Evolutionary conservation across 1,284 basidiomycete genomes (phyloP).

Genomic region (Malassezia cuniculi): DNA sequence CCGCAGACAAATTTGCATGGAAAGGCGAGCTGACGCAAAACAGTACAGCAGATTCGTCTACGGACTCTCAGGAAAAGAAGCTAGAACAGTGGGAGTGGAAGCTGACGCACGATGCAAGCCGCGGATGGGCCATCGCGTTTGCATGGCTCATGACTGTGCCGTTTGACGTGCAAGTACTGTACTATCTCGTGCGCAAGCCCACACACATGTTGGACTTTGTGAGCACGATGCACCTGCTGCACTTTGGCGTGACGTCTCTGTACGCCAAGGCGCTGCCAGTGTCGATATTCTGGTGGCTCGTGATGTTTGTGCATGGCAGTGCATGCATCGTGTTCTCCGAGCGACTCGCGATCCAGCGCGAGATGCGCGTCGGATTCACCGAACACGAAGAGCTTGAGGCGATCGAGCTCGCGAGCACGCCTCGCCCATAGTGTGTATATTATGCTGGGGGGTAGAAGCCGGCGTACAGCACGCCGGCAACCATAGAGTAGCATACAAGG

Average conservation of each 20-base stretch:
- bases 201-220: slow-evolving; percentile 89
- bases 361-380: slow-evolving; percentile 53
- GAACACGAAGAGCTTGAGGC: slow-evolving; percentile 7
- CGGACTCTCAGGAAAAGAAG: slow-evolving; percentile 49
- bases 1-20: too few species aligned
- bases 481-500: slow-evolving; percentile 61
- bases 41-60: not conserved
- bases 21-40: not conserved
- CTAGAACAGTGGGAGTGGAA: slow-evolving; percentile 48
- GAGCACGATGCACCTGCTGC: slow-evolving; percentile 74
- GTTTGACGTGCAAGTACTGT: slow-evolving; percentile 61
- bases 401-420: too few species aligned
- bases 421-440: too few species aligned
- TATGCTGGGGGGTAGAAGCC: slow-evolving; percentile 81
- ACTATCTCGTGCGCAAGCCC: slow-evolving; percentile 71
- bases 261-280: slow-evolving; percentile 76
- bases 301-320: slow-evolving; percentile 60
- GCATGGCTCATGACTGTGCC: slow-evolving; percentile 10
- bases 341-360: slow-evolving; percentile 73
- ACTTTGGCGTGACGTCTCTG: slow-evolving; percentile 80
- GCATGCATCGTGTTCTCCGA: slow-evolving; percentile 71
- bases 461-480: slow-evolving; percentile 66
- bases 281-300: slow-evolving; percentile 44
- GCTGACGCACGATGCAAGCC: slow-evolving; percentile 37
- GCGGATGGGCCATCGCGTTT: slow-evolving; percentile 9